phyloP scores from a whole-genome alignment of 2,329 filamentous ascomycete genomes.

The Penicillium janthinellum region DNA sequence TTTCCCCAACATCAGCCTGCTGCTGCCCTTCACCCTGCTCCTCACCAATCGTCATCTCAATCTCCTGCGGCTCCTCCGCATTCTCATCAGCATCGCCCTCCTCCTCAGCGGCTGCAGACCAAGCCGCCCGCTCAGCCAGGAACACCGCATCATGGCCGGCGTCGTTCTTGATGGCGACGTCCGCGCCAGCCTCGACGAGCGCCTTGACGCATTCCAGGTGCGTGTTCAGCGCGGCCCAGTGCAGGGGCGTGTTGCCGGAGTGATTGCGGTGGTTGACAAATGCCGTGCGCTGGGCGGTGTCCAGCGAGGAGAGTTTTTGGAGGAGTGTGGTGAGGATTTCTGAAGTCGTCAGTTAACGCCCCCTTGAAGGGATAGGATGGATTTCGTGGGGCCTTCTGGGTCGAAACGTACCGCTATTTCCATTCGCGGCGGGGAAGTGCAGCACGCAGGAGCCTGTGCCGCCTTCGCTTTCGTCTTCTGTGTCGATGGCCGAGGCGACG shows the following conservation, averaged over 20 bases:
- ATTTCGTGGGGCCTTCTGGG: too few relatives aligned
- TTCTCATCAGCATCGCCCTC: conserved; percentile 26
- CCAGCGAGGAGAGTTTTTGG: conserved; percentile 37
- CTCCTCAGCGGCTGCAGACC: conserved; percentile 60
- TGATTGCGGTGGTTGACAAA: conserved; percentile 64
- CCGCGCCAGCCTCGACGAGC: conserved; percentile 74
- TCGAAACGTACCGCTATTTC: conserved; percentile 67
- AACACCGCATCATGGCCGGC: conserved; percentile 81
- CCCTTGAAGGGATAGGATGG: not conserved
- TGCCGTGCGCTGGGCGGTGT: conserved; percentile 24
- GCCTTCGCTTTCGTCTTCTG: conserved; percentile 71
- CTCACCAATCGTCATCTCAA: conserved; percentile 30
- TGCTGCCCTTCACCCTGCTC: conserved; percentile 16
- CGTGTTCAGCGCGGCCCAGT: conserved; percentile 91
- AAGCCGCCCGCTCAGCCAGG: conserved; percentile 70
- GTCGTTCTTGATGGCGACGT: conserved; percentile 76
- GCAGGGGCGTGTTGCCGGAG: conserved; percentile 85
- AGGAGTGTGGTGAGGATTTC: conserved; percentile 54
- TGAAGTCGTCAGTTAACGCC: conserved; percentile 20
- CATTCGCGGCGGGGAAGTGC: conserved; percentile 93
- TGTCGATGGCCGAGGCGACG: conserved; percentile 70
- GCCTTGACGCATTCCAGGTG: conserved; percentile 78
- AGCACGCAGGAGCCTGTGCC: conserved; percentile 55
- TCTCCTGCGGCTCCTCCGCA: conserved; percentile 25
- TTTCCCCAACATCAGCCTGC: conserved; percentile 20